A percentile compares a stretch with the other conserved stretches of the same genome.
phyloP scores from a whole-genome alignment of 495 filamentous ascomycete genomes.

The Trichoderma erinaceum region DNA sequence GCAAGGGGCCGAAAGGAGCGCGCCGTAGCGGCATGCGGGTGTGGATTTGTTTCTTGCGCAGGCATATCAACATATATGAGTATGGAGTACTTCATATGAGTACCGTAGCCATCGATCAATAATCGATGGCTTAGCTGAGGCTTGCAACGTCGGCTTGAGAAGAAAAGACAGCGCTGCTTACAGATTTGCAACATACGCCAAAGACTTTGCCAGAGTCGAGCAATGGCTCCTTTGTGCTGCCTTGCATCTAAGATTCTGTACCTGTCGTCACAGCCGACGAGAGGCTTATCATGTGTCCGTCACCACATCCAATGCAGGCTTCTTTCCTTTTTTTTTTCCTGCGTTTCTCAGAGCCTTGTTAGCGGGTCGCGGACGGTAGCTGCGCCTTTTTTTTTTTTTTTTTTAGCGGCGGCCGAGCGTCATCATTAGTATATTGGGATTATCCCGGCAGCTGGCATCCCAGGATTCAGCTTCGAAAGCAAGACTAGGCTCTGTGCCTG shows the following conservation, averaged over 20 bases:
- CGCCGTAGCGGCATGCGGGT: neutral
- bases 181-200: neutral
- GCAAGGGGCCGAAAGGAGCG: constrained; percentile 13
- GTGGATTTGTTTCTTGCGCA: neutral
- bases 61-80: too few species aligned
- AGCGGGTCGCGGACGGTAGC: neutral
- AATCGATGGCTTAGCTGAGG: neutral
- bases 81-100: too few species aligned
- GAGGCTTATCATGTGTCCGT: neutral
- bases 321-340: neutral
- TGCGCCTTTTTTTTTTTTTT: neutral
- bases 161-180: neutral
- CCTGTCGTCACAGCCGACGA: neutral
- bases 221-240: neutral
- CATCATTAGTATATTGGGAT: neutral
- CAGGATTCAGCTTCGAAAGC: neutral
- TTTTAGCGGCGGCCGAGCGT: neutral
- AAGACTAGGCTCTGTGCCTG: neutral
- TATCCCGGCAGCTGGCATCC: neutral
- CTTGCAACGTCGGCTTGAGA: neutral
- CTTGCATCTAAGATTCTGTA: neutral
- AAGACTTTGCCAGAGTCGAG: too few species aligned
- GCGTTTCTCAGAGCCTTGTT: constrained; percentile 7
- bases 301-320: constrained; percentile 3
- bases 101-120: too few species aligned